Percentiles rank a stretch among this genome's conserved stretches.
phyloP scores from a whole-genome alignment of 495 filamentous ascomycete species.

The Aspergillus conjunctus region DNA sequence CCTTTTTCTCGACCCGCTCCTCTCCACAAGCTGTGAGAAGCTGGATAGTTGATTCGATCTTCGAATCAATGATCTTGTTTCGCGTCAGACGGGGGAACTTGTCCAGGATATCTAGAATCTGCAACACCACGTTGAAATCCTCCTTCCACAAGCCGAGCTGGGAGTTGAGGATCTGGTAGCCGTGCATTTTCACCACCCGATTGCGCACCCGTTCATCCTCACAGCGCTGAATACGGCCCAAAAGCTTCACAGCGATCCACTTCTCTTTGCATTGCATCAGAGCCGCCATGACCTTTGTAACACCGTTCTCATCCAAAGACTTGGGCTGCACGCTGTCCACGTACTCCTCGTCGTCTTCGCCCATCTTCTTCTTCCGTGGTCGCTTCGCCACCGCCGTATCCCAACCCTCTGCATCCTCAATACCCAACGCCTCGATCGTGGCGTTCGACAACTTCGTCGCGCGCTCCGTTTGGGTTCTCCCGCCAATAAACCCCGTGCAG shows the following conservation, averaged over 20 bases:
- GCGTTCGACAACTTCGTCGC: constrained; percentile 89
- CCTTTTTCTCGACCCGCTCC: constrained; percentile 69
- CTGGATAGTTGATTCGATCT: constrained; percentile 85
- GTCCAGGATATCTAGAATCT: constrained; percentile 87
- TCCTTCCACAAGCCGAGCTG: constrained; percentile 82
- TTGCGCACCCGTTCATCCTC: constrained; percentile 87
- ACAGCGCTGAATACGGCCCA: constrained; percentile 85
- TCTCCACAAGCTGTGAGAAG: constrained; percentile 68
- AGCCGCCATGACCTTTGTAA: constrained; percentile 98
- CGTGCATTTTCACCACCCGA: constrained; percentile 93
- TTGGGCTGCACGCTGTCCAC: constrained; percentile 86
- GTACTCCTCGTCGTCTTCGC: constrained; percentile 94
- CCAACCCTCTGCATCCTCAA: constrained; percentile 92
- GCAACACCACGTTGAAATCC: constrained; percentile 83
- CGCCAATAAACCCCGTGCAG: constrained; percentile 94
- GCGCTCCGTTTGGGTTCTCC: constrained; percentile 94
- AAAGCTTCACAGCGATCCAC: constrained; percentile 96
- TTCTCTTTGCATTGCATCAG: constrained; percentile 99
- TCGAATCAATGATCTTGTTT: constrained; percentile 96
- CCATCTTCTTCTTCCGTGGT: constrained; percentile 90
- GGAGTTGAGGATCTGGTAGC: constrained; percentile 90
- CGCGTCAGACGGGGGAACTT: constrained; percentile 87
- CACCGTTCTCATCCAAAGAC: constrained; percentile 80
- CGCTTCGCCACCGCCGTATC: constrained; percentile 85
- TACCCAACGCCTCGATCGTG: constrained; percentile 92